Evolutionary conservation across 2,329 filamentous ascomycete species (phyloP), one percentile per base, ranked within the genome.

Genomic region (Cladophialophora exuberans): DNA sequence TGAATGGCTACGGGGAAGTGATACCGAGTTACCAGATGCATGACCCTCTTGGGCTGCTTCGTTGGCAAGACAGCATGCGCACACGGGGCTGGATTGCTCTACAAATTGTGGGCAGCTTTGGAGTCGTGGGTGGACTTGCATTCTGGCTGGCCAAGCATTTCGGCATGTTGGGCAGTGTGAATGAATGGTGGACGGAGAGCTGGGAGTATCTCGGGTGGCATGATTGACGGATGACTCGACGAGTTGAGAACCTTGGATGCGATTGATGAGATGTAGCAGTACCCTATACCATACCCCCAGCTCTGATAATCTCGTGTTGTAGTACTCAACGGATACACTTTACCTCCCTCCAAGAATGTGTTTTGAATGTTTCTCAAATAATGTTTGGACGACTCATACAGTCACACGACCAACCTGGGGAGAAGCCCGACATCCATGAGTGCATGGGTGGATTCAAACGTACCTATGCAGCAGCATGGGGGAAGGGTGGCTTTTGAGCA

Each of bases 1-100:
- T n/a, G 10, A 68, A 68, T 33, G 60, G 58, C 2, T 22, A 42
- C 18, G 22, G 35, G 15, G 46, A 49, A 2, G 56, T 62, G 4
- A 56, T 61, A 2, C 61, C 57, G n/a, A 59, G 28, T 26, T 60
- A 60, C 38, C 56, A 79, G 62, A 79, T 84, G 28, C 81, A 88
- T 56, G 92, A 97, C 69, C 92, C 92, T 1, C 77, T 96, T 0
- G 91, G 91, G 0, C 70, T 96, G 30, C 78, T 95, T 47, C 79
- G 85, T 58, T 80, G 91, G 60, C 82, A 83, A 2, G 83, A 87
- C 17, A 81, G 84, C 30, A 66, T 95, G 33, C 84, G 81, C 63
- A 79, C 80, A 39, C 81, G 80, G 41, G 83, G 88, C 0, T 85
- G 85, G 76, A 70, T 87, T 42, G 80, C 88, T 1, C 74, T 95